These are phyloP conservation scores for Fonsecaea monophora DNA, from an alignment of 2,329 filamentous ascomycete species.

Conservation along the genomic window DNA sequence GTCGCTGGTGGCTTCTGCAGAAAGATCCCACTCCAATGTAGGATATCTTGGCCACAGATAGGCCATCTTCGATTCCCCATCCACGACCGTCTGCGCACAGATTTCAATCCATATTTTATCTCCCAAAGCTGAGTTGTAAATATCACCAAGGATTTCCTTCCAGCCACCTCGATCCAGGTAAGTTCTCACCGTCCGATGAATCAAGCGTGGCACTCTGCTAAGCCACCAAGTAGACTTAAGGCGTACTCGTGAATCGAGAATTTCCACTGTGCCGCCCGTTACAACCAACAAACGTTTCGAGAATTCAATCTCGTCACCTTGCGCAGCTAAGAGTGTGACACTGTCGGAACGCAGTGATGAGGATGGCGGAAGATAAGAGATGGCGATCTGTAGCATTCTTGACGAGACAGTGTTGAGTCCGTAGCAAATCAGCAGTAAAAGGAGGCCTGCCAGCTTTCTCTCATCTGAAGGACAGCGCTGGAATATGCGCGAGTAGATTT, in stretches of 20 bases:
- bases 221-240: neutral
- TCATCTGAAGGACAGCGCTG: neutral
- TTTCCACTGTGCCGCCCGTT: neutral
- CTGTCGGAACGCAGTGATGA: neutral
- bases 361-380: neutral
- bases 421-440: neutral
- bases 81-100: neutral
- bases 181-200: neutral
- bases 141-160: neutral
- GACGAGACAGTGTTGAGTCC: neutral
- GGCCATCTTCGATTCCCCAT: neutral
- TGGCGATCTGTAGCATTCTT: neutral
- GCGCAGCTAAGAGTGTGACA: neutral
- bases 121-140: neutral
- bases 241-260: neutral
- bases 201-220: neutral
- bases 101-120: neutral
- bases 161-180: neutral
- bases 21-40: neutral
- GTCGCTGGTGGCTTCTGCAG: neutral
- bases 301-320: neutral
- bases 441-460: neutral
- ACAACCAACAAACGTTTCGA: neutral
- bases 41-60: neutral
- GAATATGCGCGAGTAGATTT: slow-evolving; percentile 24